Conservation (phyloP, 2,329 filamentous ascomycete species). For the Akanthomyces dipterigenus region DNA sequence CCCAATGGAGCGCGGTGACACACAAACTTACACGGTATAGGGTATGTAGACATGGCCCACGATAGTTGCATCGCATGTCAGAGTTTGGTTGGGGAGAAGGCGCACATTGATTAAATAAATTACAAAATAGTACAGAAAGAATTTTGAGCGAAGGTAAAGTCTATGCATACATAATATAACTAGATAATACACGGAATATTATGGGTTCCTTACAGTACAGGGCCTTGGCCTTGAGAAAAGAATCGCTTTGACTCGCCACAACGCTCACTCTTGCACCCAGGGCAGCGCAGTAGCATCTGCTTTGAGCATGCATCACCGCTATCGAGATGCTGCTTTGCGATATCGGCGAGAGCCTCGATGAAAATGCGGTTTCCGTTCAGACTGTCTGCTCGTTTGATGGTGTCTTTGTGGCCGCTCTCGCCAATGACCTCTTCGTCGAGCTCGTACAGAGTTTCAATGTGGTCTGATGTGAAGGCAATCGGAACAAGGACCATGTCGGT, state of each 20-base stretch:
- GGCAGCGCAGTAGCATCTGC: conserved; percentile 88
- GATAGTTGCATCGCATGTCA: neutral
- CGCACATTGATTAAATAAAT: neutral
- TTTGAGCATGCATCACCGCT: conserved; percentile 61
- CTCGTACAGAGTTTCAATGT: conserved; percentile 95
- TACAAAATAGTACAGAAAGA: neutral
- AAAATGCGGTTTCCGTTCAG: conserved; percentile 88
- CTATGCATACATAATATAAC: neutral
- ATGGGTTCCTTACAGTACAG: neutral
- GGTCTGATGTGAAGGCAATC: conserved; percentile 97
- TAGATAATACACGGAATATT: neutral
- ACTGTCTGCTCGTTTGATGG: conserved; percentile 84
- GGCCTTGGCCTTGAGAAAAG: conserved; percentile 35
- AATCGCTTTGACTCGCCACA: conserved; percentile 73
- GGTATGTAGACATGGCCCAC: neutral
- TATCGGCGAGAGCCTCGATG: conserved; percentile 80
- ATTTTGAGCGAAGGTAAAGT: neutral
- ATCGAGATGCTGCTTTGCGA: conserved; percentile 73
- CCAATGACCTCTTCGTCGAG: conserved; percentile 92
- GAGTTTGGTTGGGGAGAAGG: neutral
- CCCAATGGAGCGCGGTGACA: too few species aligned
- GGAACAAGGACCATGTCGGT: conserved; percentile 88
- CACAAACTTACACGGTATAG: neutral
- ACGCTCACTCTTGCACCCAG: conserved; percentile 83
- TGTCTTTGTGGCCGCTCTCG: conserved; percentile 69